phyloP scores from a whole-genome alignment of 257 asterid genomes.

The Nyctanthes arbortristis region DNA sequence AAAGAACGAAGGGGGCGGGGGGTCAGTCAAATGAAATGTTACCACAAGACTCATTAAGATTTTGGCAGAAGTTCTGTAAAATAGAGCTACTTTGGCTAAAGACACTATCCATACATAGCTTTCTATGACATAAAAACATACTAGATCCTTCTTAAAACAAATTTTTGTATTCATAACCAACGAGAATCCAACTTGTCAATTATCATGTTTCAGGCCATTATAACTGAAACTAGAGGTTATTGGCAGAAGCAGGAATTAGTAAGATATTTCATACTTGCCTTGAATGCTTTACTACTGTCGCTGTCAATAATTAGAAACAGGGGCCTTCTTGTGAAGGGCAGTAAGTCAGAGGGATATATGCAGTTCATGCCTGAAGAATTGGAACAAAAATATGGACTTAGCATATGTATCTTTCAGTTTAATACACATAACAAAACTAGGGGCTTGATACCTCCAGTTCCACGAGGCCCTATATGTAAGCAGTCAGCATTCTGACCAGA shows the following conservation, averaged over 20 bases:
- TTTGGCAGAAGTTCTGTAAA: not conserved
- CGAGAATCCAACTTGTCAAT: not conserved
- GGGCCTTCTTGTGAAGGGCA: slow-evolving; percentile 96
- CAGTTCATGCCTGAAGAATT: slow-evolving; percentile 68
- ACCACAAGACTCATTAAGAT: not conserved
- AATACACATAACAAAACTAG: slow-evolving; percentile 10
- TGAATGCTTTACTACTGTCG: slow-evolving; percentile 76
- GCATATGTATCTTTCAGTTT: slow-evolving; percentile 21
- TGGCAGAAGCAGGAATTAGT: slow-evolving; percentile 14
- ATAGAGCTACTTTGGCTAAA: not conserved
- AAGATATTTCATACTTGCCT: slow-evolving; percentile 61
- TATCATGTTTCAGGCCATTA: slow-evolving; percentile 19
- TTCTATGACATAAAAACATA: not conserved
- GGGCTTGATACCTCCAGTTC: slow-evolving; percentile 64
- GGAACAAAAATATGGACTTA: slow-evolving; percentile 8
- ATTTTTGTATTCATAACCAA: not conserved
- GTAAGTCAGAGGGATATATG: slow-evolving; percentile 81
- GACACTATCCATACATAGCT: not conserved
- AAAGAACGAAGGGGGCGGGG: too few relatives aligned
- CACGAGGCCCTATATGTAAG: slow-evolving; percentile 74
- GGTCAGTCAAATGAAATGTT: not conserved
- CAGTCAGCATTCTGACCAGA: slow-evolving; percentile 48
- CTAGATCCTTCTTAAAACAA: not conserved
- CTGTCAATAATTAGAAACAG: slow-evolving; percentile 86
- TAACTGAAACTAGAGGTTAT: slow-evolving; percentile 9